Evolutionary conservation across 208 protist species (phyloP).

Genomic region (Herpetomonas tarakana): DNA sequence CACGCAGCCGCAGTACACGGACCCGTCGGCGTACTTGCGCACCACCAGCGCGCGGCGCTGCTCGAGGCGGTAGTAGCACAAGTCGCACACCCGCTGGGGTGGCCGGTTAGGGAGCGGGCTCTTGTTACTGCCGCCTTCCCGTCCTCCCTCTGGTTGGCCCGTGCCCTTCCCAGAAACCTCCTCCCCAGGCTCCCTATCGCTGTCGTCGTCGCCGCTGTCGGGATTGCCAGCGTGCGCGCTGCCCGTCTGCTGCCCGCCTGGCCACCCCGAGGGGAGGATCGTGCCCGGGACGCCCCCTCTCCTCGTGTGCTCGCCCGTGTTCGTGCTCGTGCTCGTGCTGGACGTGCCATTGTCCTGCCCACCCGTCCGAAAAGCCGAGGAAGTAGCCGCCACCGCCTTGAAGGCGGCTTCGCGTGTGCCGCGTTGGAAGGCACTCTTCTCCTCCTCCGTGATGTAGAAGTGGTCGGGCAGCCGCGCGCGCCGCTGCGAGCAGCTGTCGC

Average conservation of each 20-base stretch:
- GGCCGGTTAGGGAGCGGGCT: neutral
- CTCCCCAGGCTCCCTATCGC: constrained; percentile 6
- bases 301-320: too few relatives aligned
- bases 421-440: neutral
- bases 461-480: constrained; percentile 62
- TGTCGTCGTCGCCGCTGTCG: constrained; percentile 12
- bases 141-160: neutral
- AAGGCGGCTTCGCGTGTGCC: neutral
- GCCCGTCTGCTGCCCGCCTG: too few relatives aligned
- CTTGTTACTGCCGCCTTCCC: constrained; percentile 3
- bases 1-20: constrained; percentile 82
- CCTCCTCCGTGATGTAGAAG: constrained; percentile 30
- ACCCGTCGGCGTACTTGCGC: constrained; percentile 49
- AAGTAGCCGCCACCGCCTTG: neutral
- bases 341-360: too few relatives aligned
- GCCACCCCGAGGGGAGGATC: too few relatives aligned
- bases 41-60: constrained; percentile 70
- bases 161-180: neutral
- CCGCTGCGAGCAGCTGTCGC: constrained; percentile 78
- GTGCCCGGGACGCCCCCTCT: neutral
- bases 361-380: too few relatives aligned
- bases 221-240: neutral
- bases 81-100: constrained; percentile 69
- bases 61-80: constrained; percentile 61
- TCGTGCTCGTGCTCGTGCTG: too few relatives aligned